Evolutionary conservation across 2,329 filamentous ascomycete species (phyloP), one percentile per base, ranked within the genome.

Genomic region (Hymenoscyphus linearis): DNA sequence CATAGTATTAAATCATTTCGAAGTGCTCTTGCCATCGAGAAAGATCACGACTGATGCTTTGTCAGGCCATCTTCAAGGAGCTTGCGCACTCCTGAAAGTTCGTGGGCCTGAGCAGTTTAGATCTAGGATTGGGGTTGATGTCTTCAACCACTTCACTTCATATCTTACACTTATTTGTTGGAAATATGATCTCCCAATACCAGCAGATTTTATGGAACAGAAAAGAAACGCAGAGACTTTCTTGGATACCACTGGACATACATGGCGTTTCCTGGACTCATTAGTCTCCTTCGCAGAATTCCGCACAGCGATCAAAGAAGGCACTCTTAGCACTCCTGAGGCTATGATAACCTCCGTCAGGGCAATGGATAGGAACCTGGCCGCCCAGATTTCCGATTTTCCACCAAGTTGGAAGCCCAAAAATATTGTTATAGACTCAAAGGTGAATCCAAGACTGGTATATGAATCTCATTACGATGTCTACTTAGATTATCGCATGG

Each of bases 81-180:
- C 80, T 2, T 76, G 77, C 3, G 74, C 76, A 10, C 73, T 83
- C 25, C 79, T 79, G 13, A 74, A 72, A 55, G 73, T 82, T 66
- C 76, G 80, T 50, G 80, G 80, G 18, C 64, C 73, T 6, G 69
- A 68, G 3, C 80, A 81, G 63, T 81, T 82, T 66, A 70, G 68
- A 53, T 80, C 78, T 16, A 73, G 72, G 55, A 78, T 78, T 4
- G 79, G 80, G 3, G 71, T 76, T 35, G 75, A 77, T 60, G 82
- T 83, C 79, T 83, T 83, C 65, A 74, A 78, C 59, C 81, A 82
- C 78, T 75, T 82, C 52, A 80, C 75, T 37, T 76, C 81, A 61
- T 78, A 76, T 55, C 76, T 80, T 36, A 73, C 80, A 59, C 77
- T 82, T 64, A 79, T 75, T 65, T 82, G 80, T 67, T 77, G 82